Evolutionary conservation across 139 green algal genomes (phyloP).

Genomic region (Zygnema circumcarinatum): DNA sequence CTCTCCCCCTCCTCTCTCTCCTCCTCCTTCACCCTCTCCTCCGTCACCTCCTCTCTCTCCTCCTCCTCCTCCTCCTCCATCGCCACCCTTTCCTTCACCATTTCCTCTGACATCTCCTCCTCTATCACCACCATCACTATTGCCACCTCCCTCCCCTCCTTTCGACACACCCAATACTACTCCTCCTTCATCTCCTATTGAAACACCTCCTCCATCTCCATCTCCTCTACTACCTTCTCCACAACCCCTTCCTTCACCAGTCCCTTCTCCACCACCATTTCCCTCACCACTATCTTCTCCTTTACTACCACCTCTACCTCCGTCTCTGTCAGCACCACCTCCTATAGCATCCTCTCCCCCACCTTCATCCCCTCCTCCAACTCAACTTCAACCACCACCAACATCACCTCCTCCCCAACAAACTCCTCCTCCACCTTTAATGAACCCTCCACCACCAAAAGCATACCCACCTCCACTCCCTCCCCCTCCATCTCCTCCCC

Average conservation of each 20-base stretch:
- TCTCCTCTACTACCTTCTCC: not conserved
- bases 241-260: not conserved
- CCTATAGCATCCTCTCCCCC: not conserved
- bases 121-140: too few relatives aligned
- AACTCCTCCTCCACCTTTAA: not conserved
- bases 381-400: not conserved
- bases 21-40: not conserved
- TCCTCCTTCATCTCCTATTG: not conserved
- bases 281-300: not conserved
- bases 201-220: not conserved
- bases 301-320: not conserved
- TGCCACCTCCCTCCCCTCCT: too few relatives aligned
- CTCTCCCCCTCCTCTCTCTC: not conserved
- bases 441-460: not conserved
- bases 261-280: conserved; percentile 2
- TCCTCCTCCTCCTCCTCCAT: not conserved
- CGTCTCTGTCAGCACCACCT: not conserved
- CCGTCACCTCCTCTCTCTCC: not conserved
- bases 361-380: not conserved
- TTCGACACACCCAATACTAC: too few relatives aligned
- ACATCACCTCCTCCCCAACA: not conserved
- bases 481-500: not conserved
- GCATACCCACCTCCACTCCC: not conserved
- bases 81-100: not conserved
- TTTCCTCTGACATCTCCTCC: not conserved